These are phyloP conservation scores for Penicillium sp. DNA, from an alignment of 2,329 filamentous ascomycete species.

Conservation along the genomic window DNA sequence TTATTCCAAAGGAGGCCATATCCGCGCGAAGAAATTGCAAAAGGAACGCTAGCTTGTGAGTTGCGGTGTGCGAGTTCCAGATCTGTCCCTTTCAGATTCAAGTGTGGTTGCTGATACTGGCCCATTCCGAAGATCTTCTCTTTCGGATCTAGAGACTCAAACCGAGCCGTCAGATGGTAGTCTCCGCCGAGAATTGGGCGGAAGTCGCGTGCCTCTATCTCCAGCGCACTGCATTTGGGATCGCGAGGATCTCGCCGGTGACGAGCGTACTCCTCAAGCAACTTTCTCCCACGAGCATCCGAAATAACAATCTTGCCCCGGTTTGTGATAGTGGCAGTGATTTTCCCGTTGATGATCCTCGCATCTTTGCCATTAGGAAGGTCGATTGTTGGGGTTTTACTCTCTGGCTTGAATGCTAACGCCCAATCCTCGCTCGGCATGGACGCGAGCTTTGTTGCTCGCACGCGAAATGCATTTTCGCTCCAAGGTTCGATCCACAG, in stretches of 20 bases:
- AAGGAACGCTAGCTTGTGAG: slow-evolving; percentile 60
- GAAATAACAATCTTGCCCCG: slow-evolving; percentile 49
- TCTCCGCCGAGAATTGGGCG: slow-evolving; percentile 49
- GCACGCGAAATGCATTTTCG: slow-evolving; percentile 35
- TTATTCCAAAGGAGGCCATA: slow-evolving; percentile 65
- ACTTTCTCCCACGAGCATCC: slow-evolving; percentile 38
- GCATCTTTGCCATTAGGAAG: slow-evolving; percentile 26
- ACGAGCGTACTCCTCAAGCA: slow-evolving; percentile 52
- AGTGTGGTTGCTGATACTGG: slow-evolving; percentile 59
- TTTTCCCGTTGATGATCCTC: slow-evolving; percentile 46
- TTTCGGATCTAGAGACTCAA: slow-evolving; percentile 50
- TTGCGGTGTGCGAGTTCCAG: slow-evolving; percentile 62
- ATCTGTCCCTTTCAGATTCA: slow-evolving; percentile 59
- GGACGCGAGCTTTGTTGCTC: slow-evolving; percentile 34
- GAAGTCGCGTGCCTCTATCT: slow-evolving; percentile 55
- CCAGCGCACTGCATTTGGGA: slow-evolving; percentile 54
- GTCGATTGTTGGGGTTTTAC: slow-evolving; percentile 10
- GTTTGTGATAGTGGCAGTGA: slow-evolving; percentile 44
- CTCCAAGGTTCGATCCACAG: slow-evolving; percentile 39
- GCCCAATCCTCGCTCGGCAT: slow-evolving; percentile 38
- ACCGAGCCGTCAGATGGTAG: slow-evolving; percentile 54
- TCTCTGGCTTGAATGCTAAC: slow-evolving; percentile 21
- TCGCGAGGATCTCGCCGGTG: slow-evolving; percentile 49
- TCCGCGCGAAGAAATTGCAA: slow-evolving; percentile 54
- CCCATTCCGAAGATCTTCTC: slow-evolving; percentile 65